phyloP scores from a whole-genome alignment of 495 filamentous ascomycete genomes.

The Penicillium chermesinum region DNA sequence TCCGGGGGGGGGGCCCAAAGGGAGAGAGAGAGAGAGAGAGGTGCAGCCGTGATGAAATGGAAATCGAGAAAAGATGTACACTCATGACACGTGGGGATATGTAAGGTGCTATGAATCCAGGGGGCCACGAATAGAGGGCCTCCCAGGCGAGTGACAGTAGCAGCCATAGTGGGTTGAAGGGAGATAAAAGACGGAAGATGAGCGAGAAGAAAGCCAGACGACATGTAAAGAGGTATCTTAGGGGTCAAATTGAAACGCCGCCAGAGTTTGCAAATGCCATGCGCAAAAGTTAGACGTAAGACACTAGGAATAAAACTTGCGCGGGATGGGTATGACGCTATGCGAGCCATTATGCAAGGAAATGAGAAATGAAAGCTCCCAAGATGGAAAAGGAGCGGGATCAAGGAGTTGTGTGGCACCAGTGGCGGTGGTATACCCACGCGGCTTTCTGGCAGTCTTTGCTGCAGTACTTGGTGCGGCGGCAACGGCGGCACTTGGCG shows the following conservation, averaged over 20 bases:
- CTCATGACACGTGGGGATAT: constrained; percentile 32
- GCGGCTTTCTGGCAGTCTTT: constrained; percentile 99
- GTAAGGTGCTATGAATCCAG: constrained; percentile 18
- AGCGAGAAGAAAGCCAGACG: constrained; percentile 15
- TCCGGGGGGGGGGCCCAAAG: too few relatives aligned
- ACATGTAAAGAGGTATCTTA: constrained; percentile 44
- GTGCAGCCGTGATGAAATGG: constrained; percentile 8
- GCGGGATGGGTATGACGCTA: constrained; percentile 38
- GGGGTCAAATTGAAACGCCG: constrained; percentile 39
- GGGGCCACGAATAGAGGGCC: constrained; percentile 7
- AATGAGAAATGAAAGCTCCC: constrained; percentile 28
- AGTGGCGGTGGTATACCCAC: constrained; percentile 96
- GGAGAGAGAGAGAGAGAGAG: background rate
- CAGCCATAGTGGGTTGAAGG: background rate
- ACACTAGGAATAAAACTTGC: constrained; percentile 23
- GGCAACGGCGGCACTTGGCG: constrained; percentile 93
- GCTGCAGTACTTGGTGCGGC: constrained; percentile 98
- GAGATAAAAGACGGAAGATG: constrained; percentile 6
- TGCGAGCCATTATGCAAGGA: constrained; percentile 44
- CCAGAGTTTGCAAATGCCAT: constrained; percentile 43
- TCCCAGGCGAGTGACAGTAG: background rate
- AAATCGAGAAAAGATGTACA: constrained; percentile 19
- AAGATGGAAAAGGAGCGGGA: constrained; percentile 24
- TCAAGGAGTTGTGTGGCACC: constrained; percentile 76
- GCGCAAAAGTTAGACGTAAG: constrained; percentile 30